Base-by-base conservation (phyloP, 306 rosid genomes). In the Glycine tomentella region DNA sequence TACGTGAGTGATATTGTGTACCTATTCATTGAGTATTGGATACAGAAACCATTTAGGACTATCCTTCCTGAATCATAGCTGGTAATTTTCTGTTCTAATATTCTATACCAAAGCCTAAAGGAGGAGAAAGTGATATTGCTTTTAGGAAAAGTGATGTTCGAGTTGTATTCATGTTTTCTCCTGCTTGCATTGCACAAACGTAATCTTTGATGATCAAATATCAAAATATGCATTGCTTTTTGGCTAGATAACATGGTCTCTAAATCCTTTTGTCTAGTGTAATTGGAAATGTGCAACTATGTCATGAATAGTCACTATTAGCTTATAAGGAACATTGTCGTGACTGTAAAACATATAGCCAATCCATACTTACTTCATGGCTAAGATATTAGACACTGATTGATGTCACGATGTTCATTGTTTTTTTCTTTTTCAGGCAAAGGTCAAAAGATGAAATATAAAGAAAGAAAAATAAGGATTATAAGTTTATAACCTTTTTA, bases 211-310 rank as follows among this genome's bases (percentile, higher is more conserved):
- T 72, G 36, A 17, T 49, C 16, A 3, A 36, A 49, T 7, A 45
- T 49, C 45, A 12, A 64, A 31, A 5, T 4, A 70, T 72, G 49
- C 77, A 72, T 52, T 51, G 76, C 49, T 20, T 25, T 25, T 12
- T 70, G 20, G 16, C 57, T n/a, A 55, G 4, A 53, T 40, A 63
- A 33, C 12, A 33, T 31, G 15, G 15, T 33, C 9, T 7, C 45
- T 42, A 56, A 25, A 25, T 25, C 31, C 31, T 25, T 25, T 25
- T 25, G 31, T 25, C 31, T 25, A 25, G 51, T 72, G 10, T 56
- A 38, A 55, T 38, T 55, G 78, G 52, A 38, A 73, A 55, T 38
- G 50, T 55, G 53, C 78, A 38, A 40, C 67, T 56, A 36, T 55
- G 66, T 16, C 67, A 3, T 56, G 68, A 16, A 74, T 9, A 20